Conservation (phyloP, 495 filamentous ascomycete genomes). For the Mytilinidion resinicola region DNA sequence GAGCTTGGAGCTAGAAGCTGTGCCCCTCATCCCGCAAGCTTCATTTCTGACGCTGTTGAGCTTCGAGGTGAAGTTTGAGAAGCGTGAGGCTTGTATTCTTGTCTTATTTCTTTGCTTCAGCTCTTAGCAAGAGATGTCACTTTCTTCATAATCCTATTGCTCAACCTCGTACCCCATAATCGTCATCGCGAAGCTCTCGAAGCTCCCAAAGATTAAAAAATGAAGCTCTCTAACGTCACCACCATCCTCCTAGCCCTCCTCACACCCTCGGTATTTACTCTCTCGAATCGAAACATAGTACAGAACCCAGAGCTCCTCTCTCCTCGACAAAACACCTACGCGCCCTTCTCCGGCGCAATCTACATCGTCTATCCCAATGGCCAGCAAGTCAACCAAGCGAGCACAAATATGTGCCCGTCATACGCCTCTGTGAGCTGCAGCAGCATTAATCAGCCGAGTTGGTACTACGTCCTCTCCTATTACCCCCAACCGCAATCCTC, state of each 20-base stretch:
- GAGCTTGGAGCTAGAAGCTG: neutral
- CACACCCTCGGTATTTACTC: neutral
- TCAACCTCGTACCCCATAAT: too few species aligned
- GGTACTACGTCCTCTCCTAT: constrained; percentile 19
- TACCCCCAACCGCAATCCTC: neutral
- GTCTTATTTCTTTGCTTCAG: too few species aligned
- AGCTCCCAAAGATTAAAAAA: neutral
- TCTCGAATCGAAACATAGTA: neutral
- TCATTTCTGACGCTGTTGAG: neutral
- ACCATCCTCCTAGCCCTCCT: neutral
- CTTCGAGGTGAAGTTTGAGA: too few species aligned
- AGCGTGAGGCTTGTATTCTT: too few species aligned
- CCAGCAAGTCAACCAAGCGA: constrained; percentile 12
- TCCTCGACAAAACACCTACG: constrained; percentile 18
- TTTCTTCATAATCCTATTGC: too few species aligned
- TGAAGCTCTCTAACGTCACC: neutral
- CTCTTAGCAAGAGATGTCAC: too few species aligned
- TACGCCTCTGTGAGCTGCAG: constrained; percentile 31
- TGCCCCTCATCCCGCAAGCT: neutral
- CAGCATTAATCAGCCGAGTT: constrained; percentile 27
- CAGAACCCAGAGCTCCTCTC: constrained; percentile 1
- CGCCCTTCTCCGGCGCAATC: constrained; percentile 29
- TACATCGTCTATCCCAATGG: constrained; percentile 28
- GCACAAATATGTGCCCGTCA: constrained; percentile 30
- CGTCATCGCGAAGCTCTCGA: too few species aligned